Conservation (phyloP, 768 basidiomycete genomes). For the Boletus pseudo-olivaceus region DNA sequence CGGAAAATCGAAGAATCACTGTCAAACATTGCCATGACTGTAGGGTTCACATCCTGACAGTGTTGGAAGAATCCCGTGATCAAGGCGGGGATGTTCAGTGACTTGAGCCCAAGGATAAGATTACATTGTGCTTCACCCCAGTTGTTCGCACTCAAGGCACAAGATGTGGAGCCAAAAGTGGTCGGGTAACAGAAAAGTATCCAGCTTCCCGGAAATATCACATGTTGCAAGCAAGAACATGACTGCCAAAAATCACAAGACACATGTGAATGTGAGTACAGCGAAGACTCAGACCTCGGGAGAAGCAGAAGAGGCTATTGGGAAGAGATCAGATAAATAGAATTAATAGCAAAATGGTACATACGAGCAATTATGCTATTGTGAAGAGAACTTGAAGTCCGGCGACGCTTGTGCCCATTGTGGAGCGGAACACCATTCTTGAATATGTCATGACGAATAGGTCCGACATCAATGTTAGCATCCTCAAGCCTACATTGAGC, state of each 20-base stretch:
- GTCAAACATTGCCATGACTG: constrained; percentile 97
- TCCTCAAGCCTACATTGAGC: neutral
- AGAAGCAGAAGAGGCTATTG: neutral
- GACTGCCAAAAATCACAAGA: neutral
- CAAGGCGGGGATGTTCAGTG: too few species aligned
- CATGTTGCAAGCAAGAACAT: neutral
- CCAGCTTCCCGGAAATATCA: neutral
- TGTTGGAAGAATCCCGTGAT: constrained; percentile 91
- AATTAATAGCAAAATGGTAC: neutral
- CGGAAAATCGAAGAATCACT: constrained; percentile 99
- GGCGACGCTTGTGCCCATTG: neutral
- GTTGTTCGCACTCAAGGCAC: neutral
- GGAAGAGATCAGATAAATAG: neutral
- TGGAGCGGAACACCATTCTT: neutral
- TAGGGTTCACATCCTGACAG: constrained; percentile 89
- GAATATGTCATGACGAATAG: neutral
- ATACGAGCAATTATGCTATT: neutral
- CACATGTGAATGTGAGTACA: neutral
- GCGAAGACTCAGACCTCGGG: neutral
- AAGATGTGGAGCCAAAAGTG: neutral
- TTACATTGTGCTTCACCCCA: neutral
- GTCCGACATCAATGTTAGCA: neutral
- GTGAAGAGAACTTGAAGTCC: neutral
- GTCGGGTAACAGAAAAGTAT: neutral
- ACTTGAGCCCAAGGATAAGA: too few species aligned